Evolutionary conservation across 2,329 filamentous ascomycete species (phyloP), one percentile per base, ranked within the genome.

Genomic region (Orbilia javanica): DNA sequence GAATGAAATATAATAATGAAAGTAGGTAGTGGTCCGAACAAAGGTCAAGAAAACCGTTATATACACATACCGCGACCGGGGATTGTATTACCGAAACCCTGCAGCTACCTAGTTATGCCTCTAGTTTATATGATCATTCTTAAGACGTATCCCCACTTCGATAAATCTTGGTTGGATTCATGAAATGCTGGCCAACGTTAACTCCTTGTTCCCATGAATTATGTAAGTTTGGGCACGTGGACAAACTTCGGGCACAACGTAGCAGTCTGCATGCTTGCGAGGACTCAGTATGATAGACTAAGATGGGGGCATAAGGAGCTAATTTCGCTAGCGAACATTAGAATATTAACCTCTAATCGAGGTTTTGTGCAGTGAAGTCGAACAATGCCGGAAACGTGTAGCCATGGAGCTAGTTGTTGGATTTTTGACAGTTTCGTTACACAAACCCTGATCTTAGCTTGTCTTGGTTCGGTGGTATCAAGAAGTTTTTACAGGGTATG

Each of bases 1-100:
- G 55, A n/a, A 60, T 42, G 22, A 42, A 42, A 39, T 60, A 60
- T 60, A 20, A 60, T 31, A 25, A 39, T 25, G 31, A 42, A 42
- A 18, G 6, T 20, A 36, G 34, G 53, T 36, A 31, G 4, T 2
- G 25, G 4, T 36, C 13, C n/a, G 11, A 39, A 15, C 11, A 39
- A 39, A 8, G 11, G 8, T 39, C 36, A 39, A 39, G 11, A 10
- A 36, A 36, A 7, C 34, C 8, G 34, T 4, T 10, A 36, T 4
- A 36, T 39, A 39, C n/a, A 39, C n/a, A 36, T 36, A 36, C 34
- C 34, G 8, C 7, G 34, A 36, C 34, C 7, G 13, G 39, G n/a
- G n/a, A 7, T 44, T 6, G 15, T 18, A 44, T 8, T 18, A 6
- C 5, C 42, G 20, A 2, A 44, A 44, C 42, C 42, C 42, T 44